phyloP scores from a whole-genome alignment of 306 rosid genomes.

The Glycine soja region DNA sequence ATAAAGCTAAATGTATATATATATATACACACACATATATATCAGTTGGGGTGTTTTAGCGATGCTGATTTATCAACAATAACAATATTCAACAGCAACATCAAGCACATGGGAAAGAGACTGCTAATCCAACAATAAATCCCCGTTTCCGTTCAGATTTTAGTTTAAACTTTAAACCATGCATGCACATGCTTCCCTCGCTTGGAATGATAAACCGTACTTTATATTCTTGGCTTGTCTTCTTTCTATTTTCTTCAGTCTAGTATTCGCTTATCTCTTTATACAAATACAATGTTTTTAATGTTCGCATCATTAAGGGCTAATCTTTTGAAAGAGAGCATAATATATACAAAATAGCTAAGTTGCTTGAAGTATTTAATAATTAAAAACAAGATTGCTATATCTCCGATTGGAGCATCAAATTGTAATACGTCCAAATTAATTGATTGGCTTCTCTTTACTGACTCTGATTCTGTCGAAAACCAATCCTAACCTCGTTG shows the following conservation, averaged over 20 bases:
- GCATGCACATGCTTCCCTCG: conserved; percentile 31
- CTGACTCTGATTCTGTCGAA: conserved; percentile 46
- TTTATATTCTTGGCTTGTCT: conserved; percentile 14
- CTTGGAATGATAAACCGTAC: background rate
- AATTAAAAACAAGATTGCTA: conserved; percentile 1
- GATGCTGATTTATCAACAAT: background rate
- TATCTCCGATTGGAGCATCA: conserved; percentile 45
- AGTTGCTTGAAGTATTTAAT: conserved; percentile 7
- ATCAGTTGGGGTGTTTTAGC: conserved; percentile 1
- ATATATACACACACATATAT: too few species aligned
- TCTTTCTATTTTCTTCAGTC: conserved; percentile 32
- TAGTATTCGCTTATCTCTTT: conserved; percentile 32
- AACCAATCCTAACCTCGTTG: conserved; percentile 26
- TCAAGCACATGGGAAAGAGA: conserved; percentile 47
- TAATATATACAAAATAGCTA: conserved; percentile 17
- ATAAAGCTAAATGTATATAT: conserved; percentile 4
- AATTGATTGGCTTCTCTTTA: conserved; percentile 33
- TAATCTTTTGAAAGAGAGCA: background rate
- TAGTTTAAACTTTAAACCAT: conserved; percentile 11
- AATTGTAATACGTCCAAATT: conserved; percentile 41
- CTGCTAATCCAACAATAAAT: conserved; percentile 36
- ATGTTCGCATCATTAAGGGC: background rate
- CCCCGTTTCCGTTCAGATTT: background rate
- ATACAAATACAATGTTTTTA: conserved; percentile 39
- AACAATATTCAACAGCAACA: background rate